Evolutionary conservation across 192 early-diverging fungal species (phyloP).

Genomic region (Endogone sp.): DNA sequence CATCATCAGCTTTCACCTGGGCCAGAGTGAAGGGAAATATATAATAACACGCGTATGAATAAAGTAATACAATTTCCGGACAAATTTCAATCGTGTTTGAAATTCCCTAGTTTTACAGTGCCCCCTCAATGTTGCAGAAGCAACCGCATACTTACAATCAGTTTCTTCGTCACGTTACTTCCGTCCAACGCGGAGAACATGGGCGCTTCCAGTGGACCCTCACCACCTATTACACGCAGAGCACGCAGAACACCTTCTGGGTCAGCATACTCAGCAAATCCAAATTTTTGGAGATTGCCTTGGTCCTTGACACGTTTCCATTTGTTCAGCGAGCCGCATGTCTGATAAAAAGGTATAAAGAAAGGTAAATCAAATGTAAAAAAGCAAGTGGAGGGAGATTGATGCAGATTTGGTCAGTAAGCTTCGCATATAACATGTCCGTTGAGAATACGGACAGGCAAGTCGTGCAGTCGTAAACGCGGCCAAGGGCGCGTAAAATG

Average conservation of each 20-base stretch:
- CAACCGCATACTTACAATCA: constrained; percentile 33
- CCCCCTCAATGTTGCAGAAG: too few species aligned
- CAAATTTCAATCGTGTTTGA: too few species aligned
- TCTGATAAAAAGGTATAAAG: constrained; percentile 32
- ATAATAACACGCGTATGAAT: too few species aligned
- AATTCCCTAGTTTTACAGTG: too few species aligned
- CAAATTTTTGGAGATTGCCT: constrained; percentile 67
- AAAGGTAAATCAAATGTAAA: constrained; percentile 8
- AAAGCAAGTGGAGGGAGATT: not conserved
- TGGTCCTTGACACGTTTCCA: constrained; percentile 72
- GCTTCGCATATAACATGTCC: too few species aligned
- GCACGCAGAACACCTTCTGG: constrained; percentile 60
- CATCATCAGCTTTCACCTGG: too few species aligned
- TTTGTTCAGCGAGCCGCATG: constrained; percentile 58
- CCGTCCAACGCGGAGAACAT: constrained; percentile 34
- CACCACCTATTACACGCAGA: constrained; percentile 61
- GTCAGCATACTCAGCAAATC: constrained; percentile 69
- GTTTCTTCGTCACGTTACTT: constrained; percentile 31
- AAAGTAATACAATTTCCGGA: too few species aligned
- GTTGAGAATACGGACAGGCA: too few species aligned
- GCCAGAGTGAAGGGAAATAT: too few species aligned
- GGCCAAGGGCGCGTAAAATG: too few species aligned
- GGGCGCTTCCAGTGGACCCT: constrained; percentile 39
- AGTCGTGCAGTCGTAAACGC: too few species aligned
- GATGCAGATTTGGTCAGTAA: not conserved